Evolutionary conservation across 1,139 yeast genomes (phyloP).

Genomic region (Waltiozyma solani): DNA sequence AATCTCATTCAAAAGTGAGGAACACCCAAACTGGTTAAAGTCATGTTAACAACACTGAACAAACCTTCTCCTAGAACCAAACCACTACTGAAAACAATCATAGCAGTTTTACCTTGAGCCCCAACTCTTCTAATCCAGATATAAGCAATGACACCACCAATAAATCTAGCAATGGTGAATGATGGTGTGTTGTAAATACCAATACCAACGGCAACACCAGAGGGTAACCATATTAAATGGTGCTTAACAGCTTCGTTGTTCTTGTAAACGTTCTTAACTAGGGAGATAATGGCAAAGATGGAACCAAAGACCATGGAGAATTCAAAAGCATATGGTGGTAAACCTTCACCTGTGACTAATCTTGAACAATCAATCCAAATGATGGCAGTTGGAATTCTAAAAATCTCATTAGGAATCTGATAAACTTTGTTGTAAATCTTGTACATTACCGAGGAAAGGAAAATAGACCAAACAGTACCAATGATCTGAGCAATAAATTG

Average conservation of each 20-base stretch:
- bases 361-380: conserved; percentile 97
- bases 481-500: conserved; percentile 85
- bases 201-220: conserved; percentile 95
- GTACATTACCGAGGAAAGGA: conserved; percentile 76
- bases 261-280: conserved; percentile 46
- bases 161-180: conserved; percentile 83
- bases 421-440: conserved; percentile 72
- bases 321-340: conserved; percentile 68
- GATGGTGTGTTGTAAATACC: conserved; percentile 93
- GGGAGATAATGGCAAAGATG: conserved; percentile 60
- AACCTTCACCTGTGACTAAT: conserved; percentile 81
- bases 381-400: conserved; percentile 88
- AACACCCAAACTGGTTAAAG: conserved; percentile 51
- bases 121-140: conserved; percentile 37
- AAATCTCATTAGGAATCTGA: conserved; percentile 70
- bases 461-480: conserved; percentile 77
- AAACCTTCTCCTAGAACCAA: conserved; percentile 91
- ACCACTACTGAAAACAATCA: conserved; percentile 88
- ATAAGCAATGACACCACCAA: conserved; percentile 76
- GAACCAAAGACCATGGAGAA: conserved; percentile 59
- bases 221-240: conserved; percentile 57
- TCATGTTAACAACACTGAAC: conserved; percentile 72
- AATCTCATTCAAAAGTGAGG: conserved; percentile 30
- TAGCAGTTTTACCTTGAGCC: conserved; percentile 42
- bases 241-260: conserved; percentile 27